These are phyloP conservation scores for Gossypium rotundifolium DNA, from an alignment of 345 rosid genomes.

Conservation along the genomic window DNA sequence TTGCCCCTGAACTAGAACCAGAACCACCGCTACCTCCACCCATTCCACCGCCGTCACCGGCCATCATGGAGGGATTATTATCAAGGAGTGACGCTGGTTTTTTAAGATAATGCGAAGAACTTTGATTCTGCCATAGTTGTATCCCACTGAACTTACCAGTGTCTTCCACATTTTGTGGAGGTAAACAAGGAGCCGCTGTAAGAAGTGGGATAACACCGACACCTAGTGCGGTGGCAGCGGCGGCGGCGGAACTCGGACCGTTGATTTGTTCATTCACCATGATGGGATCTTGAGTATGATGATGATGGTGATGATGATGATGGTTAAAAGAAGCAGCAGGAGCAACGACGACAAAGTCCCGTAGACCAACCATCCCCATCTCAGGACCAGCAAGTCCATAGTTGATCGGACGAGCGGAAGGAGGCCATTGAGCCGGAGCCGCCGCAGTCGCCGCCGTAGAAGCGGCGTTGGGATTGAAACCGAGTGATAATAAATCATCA, in stretches of 20 bases:
- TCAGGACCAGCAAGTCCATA: conserved; percentile 51
- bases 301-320: conserved; percentile 45
- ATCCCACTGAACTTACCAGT: conserved; percentile 35
- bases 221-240: conserved; percentile 39
- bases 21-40: conserved; percentile 32
- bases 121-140: conserved; percentile 68
- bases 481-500: conserved; percentile 90
- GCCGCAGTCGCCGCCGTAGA: conserved; percentile 25
- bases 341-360: conserved; percentile 73
- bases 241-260: conserved; percentile 38
- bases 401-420: conserved; percentile 35
- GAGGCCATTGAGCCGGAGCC: conserved; percentile 37
- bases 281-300: conserved; percentile 33
- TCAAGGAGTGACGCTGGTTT: conserved; percentile 30
- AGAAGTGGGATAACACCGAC: conserved; percentile 80
- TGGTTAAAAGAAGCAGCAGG: conserved; percentile 61
- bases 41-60: neutral
- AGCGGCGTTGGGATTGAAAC: conserved; percentile 81
- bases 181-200: conserved; percentile 23
- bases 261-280: conserved; percentile 31
- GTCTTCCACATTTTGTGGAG: no score
- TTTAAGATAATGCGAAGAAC: conserved; percentile 35
- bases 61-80: conserved; percentile 25
- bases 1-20: conserved; percentile 41
- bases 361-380: conserved; percentile 77